Base-by-base conservation (phyloP, 73 alveolate species). In the Stentor coeruleus region DNA sequence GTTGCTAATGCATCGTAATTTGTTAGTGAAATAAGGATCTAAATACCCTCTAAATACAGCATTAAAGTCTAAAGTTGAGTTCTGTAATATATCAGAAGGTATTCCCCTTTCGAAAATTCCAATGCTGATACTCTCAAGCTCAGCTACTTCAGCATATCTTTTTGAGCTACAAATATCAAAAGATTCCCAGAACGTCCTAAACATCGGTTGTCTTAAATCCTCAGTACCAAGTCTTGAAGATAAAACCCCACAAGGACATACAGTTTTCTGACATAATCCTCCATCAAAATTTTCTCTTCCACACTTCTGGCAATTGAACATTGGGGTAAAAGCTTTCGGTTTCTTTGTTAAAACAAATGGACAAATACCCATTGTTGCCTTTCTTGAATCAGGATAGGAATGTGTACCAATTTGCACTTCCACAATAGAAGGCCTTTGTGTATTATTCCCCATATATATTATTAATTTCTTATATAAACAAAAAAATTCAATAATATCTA, bases 1-100 rank as follows among this genome's bases (percentile, higher is more conserved):
- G 39, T 26, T 75, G 20, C 81, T 15, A 75, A 75, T 31, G 72
- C 83, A 39, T 1, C 72, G 26, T n/a, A 75, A 36, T 75, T 35
- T 40, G 20, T n/a, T 75, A 14, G 41, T 15, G 33, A 75, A 39
- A 38, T 75, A 75, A 75, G 72, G 59, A 14, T 28, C 81, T 20
- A 75, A n/a, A 33, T 40, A 39, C 26, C n/a, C 26, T 20, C 38
- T 20, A 38, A 20, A 75, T 38, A 75, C 6, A 0, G 39, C 38
- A 38, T n/a, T 15, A n/a, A 37, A 75, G 3, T 75, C 26, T 35
- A n/a, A 35, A 14, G 26, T 39, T 15, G 35, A 31, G 6, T 39
- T 39, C 1, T 26, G 15, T 14, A 39, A 6, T 6, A 37, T 26
- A 37, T 75, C 72, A 37, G 3, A 15, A 75, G 72, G 74, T 15